Base-by-base conservation (phyloP, 2,329 filamentous ascomycete species). In the Fusarium bactridioides region DNA sequence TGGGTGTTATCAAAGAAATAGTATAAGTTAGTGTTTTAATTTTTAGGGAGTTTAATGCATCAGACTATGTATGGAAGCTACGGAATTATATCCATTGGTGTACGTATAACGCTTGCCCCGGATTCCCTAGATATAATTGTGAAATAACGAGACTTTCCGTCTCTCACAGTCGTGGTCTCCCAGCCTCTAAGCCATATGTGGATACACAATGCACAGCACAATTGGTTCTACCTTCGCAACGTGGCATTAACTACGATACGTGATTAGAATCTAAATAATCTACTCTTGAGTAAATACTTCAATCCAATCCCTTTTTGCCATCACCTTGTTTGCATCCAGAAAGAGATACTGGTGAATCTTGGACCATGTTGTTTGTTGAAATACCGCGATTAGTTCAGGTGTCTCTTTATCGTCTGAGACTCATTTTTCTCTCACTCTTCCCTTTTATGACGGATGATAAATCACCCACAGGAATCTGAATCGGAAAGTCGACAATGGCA, bases 61-160 rank as follows among this genome's bases (percentile, higher is more conserved):
- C 15, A 23, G 15, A 16, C 15, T 11, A 18, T 43, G 18, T 5
- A 23, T 43, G 5, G 41, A 18, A 23, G 6, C 5, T 15, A 23
- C 0, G 5, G 3, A 18, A 4, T 2, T 5, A 8, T 11, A 7
- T 18, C n/a, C 10, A 12, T 43, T 2, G n/a, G 8, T 11, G 10
- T 12, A 23, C 16, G 4, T 11, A 23, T 3, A 7, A 4, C 5
- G 1, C 15, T 23, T 18, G 12, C 1, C 16, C 7, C 16, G 1
- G 3, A 16, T 8, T 23, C 10, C 15, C 4, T 15, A 43, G 4
- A 4, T 16, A 9, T 4, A 23, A 23, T 11, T 8, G 19, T 43
- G 5, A 4, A 23, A 16, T 7, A 23, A 18, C 10, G 0, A 44
- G 10, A 18, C n/a, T 11, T 18, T 25, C 6, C 31, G 13, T 31